Base-by-base conservation (phyloP, 805 yeast genomes). In the Kuraishia capsulata region DNA sequence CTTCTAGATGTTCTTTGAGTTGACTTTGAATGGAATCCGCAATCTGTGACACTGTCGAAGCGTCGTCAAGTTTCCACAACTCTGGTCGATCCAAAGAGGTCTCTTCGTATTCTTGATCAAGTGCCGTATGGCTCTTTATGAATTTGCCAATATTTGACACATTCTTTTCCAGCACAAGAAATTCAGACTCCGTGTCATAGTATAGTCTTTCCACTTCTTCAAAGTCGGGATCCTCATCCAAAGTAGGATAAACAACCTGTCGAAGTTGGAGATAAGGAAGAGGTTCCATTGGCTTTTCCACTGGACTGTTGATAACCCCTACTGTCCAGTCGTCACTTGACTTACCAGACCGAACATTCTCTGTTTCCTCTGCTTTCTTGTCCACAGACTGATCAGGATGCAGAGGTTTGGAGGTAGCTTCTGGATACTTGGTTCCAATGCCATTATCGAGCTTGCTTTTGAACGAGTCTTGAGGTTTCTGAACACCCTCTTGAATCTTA, bases 41-140 rank as follows among this genome's bases (percentile, higher is more conserved):
- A 6, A 11, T 28, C 5, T 21, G 18, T 8, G 26, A 24, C 9
- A 61, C 37, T 4, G 50, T 49, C 2, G 37, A 41, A 4, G 45
- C 50, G 39, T 61, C 64, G 37, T 40, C 32, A 11, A 61, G 39
- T 39, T 57, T 55, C 65, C 65, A 59, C 21, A 38, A 46, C 1
- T 44, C 37, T 2, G 58, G 56, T 31, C 42, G 51, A 10, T 41
- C 38, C 4, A 55, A 33, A 2, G 57, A 48, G 3, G 35, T 38
- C 17, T 45, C 43, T 9, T 60, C 47, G 38, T 59, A 60, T 6
- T 23, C 35, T 3, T 37, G 24, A 9, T 47, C 17, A 4, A 39
- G 39, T 1, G 37, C 39, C 13, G 30, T 20, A 20, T 61, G 62
- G 31, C 51, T 55, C 3, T 24, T 18, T 13, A 61, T 24, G 32